Conservation (phyloP, 1,284 basidiomycete species). For the Papiliotrema nemorosa region DNA sequence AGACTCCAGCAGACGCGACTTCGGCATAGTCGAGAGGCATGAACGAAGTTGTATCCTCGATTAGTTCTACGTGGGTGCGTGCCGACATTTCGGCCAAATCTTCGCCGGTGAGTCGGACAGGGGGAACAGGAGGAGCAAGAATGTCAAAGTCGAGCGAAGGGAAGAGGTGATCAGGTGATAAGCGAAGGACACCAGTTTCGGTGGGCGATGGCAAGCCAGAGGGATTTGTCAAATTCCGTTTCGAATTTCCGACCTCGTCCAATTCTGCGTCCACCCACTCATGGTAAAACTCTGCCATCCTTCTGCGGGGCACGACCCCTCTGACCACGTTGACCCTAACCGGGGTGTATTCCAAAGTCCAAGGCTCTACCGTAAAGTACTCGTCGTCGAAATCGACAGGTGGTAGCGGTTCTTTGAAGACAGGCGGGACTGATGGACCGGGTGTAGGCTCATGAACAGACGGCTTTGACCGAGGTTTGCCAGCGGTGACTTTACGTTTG, state of each 20-base stretch:
- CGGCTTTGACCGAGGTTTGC: constrained; percentile 21
- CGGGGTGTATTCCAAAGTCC: constrained; percentile 47
- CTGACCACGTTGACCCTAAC: constrained; percentile 42
- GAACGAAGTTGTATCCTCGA: constrained; percentile 36
- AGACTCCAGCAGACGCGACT: constrained; percentile 25
- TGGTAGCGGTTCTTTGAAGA: constrained; percentile 8
- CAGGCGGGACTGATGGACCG: constrained; percentile 2
- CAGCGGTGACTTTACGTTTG: constrained; percentile 13
- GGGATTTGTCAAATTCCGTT: constrained; percentile 23
- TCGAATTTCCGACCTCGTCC: constrained; percentile 12
- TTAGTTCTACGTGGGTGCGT: constrained; percentile 23
- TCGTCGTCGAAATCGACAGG: constrained; percentile 34
- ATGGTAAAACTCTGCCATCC: constrained; percentile 32
- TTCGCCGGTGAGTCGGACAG: constrained; percentile 35
- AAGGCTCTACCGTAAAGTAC: constrained; percentile 38
- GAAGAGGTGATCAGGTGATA: constrained; percentile 33
- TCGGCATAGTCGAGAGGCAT: constrained; percentile 39
- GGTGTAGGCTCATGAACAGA: constrained; percentile 12
- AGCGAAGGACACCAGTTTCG: constrained; percentile 33
- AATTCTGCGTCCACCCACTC: constrained; percentile 43
- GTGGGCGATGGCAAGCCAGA: constrained; percentile 46
- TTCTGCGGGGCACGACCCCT: constrained; percentile 24
- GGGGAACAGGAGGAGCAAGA: constrained; percentile 46
- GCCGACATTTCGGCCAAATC: constrained; percentile 27
- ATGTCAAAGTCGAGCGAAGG: constrained; percentile 51